Conservation (phyloP, 2,329 filamentous ascomycete species). For the Exutisphaerella laricina region DNA sequence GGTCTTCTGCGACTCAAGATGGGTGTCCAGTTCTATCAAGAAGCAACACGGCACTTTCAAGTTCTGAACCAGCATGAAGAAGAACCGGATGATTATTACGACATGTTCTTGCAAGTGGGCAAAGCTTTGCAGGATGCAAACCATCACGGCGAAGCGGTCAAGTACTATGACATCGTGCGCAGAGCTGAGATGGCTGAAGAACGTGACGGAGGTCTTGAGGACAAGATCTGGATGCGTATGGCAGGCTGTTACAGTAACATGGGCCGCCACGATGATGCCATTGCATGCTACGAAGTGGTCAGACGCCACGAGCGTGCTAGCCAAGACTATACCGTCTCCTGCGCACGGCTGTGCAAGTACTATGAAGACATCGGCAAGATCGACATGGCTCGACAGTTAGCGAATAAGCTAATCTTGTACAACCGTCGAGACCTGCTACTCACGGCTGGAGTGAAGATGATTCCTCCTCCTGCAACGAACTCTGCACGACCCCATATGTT, state of each 20-base stretch:
- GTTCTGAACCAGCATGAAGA: conserved; percentile 62
- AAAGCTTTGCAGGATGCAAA: conserved; percentile 51
- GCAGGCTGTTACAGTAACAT: conserved; percentile 65
- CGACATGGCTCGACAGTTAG: conserved; percentile 70
- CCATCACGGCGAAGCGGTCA: conserved; percentile 50
- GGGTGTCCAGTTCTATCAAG: conserved; percentile 54
- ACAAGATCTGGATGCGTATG: conserved; percentile 48
- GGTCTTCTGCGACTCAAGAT: conserved; percentile 75
- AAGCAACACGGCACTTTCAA: conserved; percentile 56
- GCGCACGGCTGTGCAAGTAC: conserved; percentile 61
- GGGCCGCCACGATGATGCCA: conserved; percentile 61
- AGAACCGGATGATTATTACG: conserved; percentile 60
- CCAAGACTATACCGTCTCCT: conserved; percentile 13
- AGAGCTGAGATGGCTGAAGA: conserved; percentile 21
- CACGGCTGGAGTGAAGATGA: conserved; percentile 19
- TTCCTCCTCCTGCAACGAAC: conserved; percentile 7
- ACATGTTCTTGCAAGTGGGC: conserved; percentile 70
- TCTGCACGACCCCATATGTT: background rate
- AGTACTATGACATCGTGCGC: conserved; percentile 51
- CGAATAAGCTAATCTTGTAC: conserved; percentile 67
- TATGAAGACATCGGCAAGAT: conserved; percentile 67
- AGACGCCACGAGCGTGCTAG: conserved; percentile 37
- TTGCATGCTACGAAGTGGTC: conserved; percentile 70
- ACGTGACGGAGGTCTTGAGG: conserved; percentile 33
- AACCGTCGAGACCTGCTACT: conserved; percentile 33